Evolutionary conservation across 805 yeast genomes (phyloP), one percentile per base, ranked within the genome.

Genomic region (Candida mattraensis): DNA sequence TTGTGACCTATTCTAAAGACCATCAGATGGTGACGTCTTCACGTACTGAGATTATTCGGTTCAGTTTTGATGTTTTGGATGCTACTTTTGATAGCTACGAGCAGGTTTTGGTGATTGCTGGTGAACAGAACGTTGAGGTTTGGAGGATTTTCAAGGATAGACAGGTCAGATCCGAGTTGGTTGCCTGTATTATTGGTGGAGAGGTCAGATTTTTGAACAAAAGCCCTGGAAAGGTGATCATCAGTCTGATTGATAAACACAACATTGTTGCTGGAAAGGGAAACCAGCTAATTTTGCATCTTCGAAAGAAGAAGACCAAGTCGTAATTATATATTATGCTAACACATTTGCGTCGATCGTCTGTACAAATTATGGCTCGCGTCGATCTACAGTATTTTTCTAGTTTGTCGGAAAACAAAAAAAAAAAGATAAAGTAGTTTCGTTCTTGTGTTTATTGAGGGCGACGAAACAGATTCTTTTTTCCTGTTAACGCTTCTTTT

Each of bases 71-170:
- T 12, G 51, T 58, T 39, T 34, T 18, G 3, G 53, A 47, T 17
- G 59, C 63, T 10, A 40, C 55, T 3, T 58, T 51, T 31, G 61
- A 58, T 36, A 40, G 51, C 18, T 42, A 47, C n/a, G 54, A 56
- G 13, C 47, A 43, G 25, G 30, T 51, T 1, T 41, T 60, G 30
- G 43, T 54, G 13, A 21, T 53, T 5, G 43, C 37, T 15, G 56
- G 59, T 3, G 35, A 31, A 4, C 48, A 51, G 37, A 45, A 47
- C 24, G 39, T 56, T 16, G 64, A 60, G 42, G 40, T 56, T 7
- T 54, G 61, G 52, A 34, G 31, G n/a, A 36, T 60, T 18, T 38
- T 43, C 17, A 42, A 37, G 15, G 50, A 48, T 17, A 36, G 47
- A n/a, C 42, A 45, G 16, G 33, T 18, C 9, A 50, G 46, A 22